These are phyloP conservation scores for Grigorovia yakushimaensis DNA, from an alignment of 805 yeast genomes.

Conservation along the genomic window DNA sequence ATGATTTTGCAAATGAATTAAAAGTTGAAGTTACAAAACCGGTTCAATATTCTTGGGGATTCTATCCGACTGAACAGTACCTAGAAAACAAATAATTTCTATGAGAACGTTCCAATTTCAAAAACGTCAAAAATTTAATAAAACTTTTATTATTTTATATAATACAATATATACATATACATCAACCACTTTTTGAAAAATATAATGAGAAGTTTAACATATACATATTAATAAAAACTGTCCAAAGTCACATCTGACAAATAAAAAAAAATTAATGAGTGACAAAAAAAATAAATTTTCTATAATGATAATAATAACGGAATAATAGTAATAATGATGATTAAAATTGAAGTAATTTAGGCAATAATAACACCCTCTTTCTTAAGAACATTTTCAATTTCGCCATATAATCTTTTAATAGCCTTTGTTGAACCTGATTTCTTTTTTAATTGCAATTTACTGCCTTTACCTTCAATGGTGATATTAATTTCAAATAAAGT, in stretches of 20 bases:
- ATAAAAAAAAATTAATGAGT: neutral
- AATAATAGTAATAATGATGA: neutral
- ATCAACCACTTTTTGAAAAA: neutral
- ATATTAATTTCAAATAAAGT: conserved; percentile 54
- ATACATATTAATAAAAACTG: neutral
- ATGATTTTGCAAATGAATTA: conserved; percentile 42
- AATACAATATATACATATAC: neutral
- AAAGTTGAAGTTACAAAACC: conserved; percentile 34
- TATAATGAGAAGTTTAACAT: neutral
- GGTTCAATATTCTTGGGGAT: conserved; percentile 24
- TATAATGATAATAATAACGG: neutral
- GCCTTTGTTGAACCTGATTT: conserved; percentile 58
- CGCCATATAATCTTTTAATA: conserved; percentile 47
- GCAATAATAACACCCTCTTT: conserved; percentile 46
- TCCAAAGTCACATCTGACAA: neutral
- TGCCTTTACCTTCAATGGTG: conserved; percentile 35
- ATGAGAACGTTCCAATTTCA: too few species aligned
- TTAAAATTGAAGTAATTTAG: neutral
- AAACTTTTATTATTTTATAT: too few species aligned
- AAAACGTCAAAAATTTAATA: too few species aligned
- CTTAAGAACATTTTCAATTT: conserved; percentile 53
- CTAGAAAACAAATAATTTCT: neutral
- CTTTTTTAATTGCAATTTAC: conserved; percentile 50
- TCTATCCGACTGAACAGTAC: conserved; percentile 4
- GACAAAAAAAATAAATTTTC: neutral